Percentiles rank a stretch among this genome's conserved stretches.
phyloP scores from a whole-genome alignment of 2,329 filamentous ascomycete species.

The Thielaviopsis punctulata region DNA sequence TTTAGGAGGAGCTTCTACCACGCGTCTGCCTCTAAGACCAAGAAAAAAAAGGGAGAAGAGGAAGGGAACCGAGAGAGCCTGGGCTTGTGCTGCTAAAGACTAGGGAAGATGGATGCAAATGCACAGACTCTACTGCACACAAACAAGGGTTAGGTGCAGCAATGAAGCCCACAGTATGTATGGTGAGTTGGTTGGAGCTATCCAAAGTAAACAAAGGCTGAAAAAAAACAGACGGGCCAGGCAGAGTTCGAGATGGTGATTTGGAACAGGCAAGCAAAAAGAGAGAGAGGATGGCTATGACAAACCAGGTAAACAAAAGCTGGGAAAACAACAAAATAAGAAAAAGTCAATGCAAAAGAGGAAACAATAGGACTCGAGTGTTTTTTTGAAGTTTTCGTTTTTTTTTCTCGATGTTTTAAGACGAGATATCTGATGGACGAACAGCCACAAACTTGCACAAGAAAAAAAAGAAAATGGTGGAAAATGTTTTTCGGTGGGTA shows the following conservation, averaged over 20 bases:
- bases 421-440: background rate
- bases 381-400: too few relatives aligned
- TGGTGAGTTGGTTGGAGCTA: background rate
- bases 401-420: too few relatives aligned
- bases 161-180: background rate
- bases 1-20: background rate
- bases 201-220: background rate
- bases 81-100: background rate
- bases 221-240: background rate
- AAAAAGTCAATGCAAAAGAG: background rate
- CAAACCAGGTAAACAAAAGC: too few relatives aligned
- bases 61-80: background rate
- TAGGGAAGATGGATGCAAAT: conserved; percentile 1
- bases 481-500: background rate
- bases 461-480: background rate
- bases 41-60: conserved; percentile 1
- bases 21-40: conserved; percentile 5
- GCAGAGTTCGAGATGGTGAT: too few relatives aligned
- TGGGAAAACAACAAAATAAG: background rate
- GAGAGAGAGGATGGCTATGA: background rate
- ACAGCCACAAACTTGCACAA: background rate
- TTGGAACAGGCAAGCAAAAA: background rate
- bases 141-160: background rate
- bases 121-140: conserved; percentile 10
- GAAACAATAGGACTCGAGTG: background rate